Conservation (phyloP, 164 flowering plant species). For the Magnolia officinalis region DNA sequence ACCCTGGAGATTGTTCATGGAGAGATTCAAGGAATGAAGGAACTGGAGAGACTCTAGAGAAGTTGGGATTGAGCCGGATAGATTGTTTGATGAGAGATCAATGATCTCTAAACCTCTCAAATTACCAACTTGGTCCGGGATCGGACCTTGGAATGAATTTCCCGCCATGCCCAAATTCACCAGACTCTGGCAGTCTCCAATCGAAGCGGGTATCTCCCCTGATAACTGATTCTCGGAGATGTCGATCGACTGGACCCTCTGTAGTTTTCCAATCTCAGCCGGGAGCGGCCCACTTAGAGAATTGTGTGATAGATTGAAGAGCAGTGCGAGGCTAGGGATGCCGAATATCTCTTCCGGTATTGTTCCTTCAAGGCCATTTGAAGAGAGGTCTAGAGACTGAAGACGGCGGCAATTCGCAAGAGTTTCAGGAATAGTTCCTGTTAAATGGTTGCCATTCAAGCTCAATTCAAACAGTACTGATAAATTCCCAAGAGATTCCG, state of each 20-base stretch:
- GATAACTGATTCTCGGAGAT: background rate
- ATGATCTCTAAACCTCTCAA: conserved; percentile 8
- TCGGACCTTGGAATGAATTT: conserved; percentile 11
- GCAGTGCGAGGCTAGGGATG: background rate
- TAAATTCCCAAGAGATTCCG: background rate
- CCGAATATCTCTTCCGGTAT: background rate
- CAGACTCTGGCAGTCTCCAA: background rate
- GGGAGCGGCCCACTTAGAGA: conserved; percentile 7
- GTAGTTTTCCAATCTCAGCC: conserved; percentile 1
- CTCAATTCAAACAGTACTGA: background rate
- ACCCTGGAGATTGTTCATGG: conserved; percentile 20
- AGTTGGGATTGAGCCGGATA: conserved; percentile 6
- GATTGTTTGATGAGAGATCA: conserved; percentile 11
- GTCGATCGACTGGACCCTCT: background rate
- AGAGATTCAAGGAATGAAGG: conserved; percentile 4
- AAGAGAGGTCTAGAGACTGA: background rate
- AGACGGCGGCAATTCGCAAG: background rate
- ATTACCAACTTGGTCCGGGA: background rate
- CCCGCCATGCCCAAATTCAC: background rate
- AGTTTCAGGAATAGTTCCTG: conserved; percentile 3
- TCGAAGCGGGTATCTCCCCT: background rate
- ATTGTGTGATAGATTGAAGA: conserved; percentile 10
- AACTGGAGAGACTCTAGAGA: background rate
- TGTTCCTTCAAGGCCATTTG: conserved; percentile 1
- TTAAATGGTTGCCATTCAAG: background rate